Conservation (phyloP, 306 rosid genomes). For the Quercus ilex region DNA sequence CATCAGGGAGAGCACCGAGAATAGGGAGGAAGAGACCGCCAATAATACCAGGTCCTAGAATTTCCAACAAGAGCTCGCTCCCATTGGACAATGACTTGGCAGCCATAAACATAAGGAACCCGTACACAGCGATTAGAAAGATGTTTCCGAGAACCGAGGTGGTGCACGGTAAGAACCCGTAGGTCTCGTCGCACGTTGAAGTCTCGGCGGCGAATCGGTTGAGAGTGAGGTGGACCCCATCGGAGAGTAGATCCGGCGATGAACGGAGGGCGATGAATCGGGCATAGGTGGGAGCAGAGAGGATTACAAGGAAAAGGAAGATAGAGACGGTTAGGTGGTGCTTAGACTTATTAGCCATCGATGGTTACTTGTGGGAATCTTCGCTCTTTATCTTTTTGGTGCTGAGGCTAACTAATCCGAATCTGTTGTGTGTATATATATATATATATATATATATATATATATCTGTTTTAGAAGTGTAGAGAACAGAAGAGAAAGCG, state of each 20-base stretch:
- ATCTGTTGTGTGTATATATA: too few species aligned
- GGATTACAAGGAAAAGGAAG: slow-evolving; percentile 19
- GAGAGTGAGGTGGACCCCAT: slow-evolving; percentile 29
- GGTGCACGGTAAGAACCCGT: slow-evolving; percentile 57
- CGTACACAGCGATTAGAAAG: slow-evolving; percentile 65
- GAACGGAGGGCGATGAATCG: slow-evolving; percentile 1
- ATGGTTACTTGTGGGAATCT: too few species aligned
- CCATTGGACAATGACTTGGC: slow-evolving; percentile 77
- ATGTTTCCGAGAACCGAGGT: slow-evolving; percentile 48
- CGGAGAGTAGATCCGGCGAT: slow-evolving; percentile 38
- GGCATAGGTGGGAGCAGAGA: slow-evolving; percentile 6
- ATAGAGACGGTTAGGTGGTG: background rate
- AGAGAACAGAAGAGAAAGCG: too few species aligned
- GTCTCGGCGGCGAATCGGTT: slow-evolving; percentile 29
- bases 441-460: too few species aligned
- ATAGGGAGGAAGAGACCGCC: slow-evolving; percentile 89
- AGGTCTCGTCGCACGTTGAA: slow-evolving; percentile 47
- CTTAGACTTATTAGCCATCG: slow-evolving; percentile 1
- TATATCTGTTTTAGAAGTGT: too few species aligned
- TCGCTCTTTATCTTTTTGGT: too few species aligned
- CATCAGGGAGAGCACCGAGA: slow-evolving; percentile 58
- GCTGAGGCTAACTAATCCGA: too few species aligned
- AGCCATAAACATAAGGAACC: slow-evolving; percentile 65
- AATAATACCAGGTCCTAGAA: slow-evolving; percentile 89
- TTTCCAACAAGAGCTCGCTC: slow-evolving; percentile 84